Conservation (phyloP, 495 filamentous ascomycete genomes). For the Daldinia concentrica region DNA sequence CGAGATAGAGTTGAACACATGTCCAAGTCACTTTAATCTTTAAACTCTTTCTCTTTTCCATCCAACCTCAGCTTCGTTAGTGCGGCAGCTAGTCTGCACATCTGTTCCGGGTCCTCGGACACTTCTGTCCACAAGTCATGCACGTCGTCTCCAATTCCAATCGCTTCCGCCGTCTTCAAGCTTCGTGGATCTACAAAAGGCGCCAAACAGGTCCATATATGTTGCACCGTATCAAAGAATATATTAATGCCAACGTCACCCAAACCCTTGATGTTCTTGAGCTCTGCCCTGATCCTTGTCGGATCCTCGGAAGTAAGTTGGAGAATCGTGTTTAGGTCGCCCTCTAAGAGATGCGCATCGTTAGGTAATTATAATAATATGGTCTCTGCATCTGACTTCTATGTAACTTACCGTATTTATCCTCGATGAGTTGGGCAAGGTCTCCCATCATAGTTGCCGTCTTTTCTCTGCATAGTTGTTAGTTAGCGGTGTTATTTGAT, state of each 20-base stretch:
- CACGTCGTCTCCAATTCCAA: slow-evolving; percentile 1
- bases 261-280: slow-evolving; percentile 16
- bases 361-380: not conserved
- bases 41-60: slow-evolving; percentile 11
- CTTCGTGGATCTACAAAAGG: not conserved
- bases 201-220: not conserved
- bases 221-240: slow-evolving; percentile 18
- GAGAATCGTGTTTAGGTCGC: not conserved
- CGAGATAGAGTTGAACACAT: no score
- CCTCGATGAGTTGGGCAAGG: slow-evolving; percentile 13
- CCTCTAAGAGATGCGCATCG: not conserved
- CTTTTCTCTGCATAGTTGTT: slow-evolving; percentile 4
- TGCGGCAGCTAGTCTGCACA: not conserved
- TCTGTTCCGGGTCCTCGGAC: not conserved
- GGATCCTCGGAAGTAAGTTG: not conserved
- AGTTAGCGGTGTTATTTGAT: not conserved
- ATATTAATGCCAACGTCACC: slow-evolving; percentile 23
- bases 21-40: not conserved
- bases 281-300: slow-evolving; percentile 11
- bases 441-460: slow-evolving; percentile 21
- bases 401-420: slow-evolving; percentile 13
- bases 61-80: slow-evolving; percentile 19
- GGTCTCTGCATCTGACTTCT: not conserved
- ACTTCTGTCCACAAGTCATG: not conserved
- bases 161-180: not conserved